These are phyloP conservation scores for Chloranthus sessilifolius DNA, from an alignment of 164 flowering plant genomes.

Conservation along the genomic window DNA sequence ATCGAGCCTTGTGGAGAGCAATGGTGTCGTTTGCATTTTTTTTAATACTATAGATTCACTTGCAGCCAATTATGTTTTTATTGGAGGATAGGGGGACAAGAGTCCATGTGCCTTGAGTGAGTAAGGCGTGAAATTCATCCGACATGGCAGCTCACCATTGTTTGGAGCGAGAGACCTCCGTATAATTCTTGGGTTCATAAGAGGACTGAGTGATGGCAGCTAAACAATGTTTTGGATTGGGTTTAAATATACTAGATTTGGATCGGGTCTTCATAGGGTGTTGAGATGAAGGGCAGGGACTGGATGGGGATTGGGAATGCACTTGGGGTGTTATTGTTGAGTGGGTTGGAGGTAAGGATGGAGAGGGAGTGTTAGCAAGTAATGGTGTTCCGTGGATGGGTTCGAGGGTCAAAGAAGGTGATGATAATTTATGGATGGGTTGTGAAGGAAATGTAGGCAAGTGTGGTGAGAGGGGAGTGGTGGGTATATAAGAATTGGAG, in stretches of 20 bases:
- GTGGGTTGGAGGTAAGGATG: no score
- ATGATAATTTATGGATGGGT: no score
- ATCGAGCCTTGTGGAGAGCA: background rate
- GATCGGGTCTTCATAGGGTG: background rate
- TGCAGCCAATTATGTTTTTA: background rate
- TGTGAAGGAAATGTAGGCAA: no score
- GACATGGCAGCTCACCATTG: background rate
- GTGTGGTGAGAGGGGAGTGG: no score
- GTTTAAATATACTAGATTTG: background rate
- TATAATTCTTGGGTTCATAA: background rate
- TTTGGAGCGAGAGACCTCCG: background rate
- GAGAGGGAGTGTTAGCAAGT: no score
- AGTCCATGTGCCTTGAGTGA: background rate
- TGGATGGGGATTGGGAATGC: no score
- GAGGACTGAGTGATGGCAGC: background rate
- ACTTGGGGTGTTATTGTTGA: no score
- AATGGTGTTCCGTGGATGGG: no score
- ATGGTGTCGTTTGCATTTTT: background rate
- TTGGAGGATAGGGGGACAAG: background rate
- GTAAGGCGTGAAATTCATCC: background rate
- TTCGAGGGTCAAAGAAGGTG: no score
- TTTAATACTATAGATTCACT: background rate
- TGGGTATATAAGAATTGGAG: no score
- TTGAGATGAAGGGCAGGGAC: no score
- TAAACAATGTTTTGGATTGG: background rate